These are phyloP conservation scores for Symbiodinium pilosum DNA, from an alignment of 73 alveolate species.

Conservation along the genomic window DNA sequence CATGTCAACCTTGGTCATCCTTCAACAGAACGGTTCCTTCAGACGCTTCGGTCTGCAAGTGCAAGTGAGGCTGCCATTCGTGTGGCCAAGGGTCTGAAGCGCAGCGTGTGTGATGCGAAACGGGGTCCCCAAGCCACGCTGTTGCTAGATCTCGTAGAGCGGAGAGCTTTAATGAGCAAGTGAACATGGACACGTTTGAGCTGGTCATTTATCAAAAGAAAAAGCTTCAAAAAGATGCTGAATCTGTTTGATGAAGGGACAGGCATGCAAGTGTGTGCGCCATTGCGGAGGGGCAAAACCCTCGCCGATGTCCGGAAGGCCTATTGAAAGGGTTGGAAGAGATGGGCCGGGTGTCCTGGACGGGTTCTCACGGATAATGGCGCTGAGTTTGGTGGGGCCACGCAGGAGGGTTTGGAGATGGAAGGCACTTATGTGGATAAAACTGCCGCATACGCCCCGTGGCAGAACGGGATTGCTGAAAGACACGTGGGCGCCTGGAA, in stretches of 20 bases:
- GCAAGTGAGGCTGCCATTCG: background rate
- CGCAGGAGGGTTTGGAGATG: background rate
- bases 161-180: background rate
- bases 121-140: background rate
- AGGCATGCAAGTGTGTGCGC: background rate
- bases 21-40: no score
- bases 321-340: background rate
- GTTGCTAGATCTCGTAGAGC: slow-evolving; percentile 10
- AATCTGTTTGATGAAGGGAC: background rate
- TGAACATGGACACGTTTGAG: slow-evolving; percentile 22
- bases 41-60: background rate
- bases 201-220: background rate
- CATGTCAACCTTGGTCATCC: no score
- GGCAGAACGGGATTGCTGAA: slow-evolving; percentile 3
- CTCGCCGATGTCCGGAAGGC: background rate
- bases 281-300: background rate
- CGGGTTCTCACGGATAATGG: background rate
- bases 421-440: background rate
- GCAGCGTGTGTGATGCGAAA: background rate
- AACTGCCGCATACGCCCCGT: background rate
- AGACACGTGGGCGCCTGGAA: background rate
- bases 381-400: background rate
- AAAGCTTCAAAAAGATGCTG: background rate
- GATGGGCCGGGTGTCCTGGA: background rate
- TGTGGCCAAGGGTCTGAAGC: background rate